Percentiles rank a stretch among this genome's conserved stretches.
phyloP scores from a whole-genome alignment of 1,284 basidiomycete genomes.

The Takashimella koratensis region DNA sequence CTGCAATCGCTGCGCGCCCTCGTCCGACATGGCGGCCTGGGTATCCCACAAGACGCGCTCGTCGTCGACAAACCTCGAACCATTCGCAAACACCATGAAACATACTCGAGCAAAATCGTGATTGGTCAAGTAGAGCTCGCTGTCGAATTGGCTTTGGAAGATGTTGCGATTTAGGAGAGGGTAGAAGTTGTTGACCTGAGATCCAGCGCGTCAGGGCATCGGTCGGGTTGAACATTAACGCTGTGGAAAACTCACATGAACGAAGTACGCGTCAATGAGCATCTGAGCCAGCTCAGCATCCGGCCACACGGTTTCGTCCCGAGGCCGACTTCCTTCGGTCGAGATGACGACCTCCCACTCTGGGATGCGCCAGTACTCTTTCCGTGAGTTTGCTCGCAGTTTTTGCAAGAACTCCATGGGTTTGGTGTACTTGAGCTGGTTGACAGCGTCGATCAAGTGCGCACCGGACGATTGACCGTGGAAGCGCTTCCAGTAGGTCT shows the following conservation, averaged over 20 bases:
- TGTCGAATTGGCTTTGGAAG: conserved; percentile 62
- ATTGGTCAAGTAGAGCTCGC: conserved; percentile 60
- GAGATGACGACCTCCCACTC: conserved; percentile 47
- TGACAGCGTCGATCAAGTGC: conserved; percentile 62
- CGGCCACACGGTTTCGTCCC: conserved; percentile 46
- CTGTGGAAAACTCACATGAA: conserved; percentile 22
- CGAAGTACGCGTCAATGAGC: conserved; percentile 70
- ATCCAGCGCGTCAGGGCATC: not conserved
- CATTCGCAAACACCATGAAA: conserved; percentile 70
- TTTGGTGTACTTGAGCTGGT: conserved; percentile 58
- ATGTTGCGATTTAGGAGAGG: conserved; percentile 75
- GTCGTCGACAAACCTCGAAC: conserved; percentile 64
- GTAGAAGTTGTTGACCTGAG: conserved; percentile 56
- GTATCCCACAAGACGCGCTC: conserved; percentile 56
- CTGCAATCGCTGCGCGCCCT: conserved; percentile 35
- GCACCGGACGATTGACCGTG: conserved; percentile 69
- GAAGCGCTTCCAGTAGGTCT: conserved; percentile 54
- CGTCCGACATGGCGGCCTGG: conserved; percentile 39
- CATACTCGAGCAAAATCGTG: conserved; percentile 64
- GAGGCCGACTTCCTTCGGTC: conserved; percentile 30
- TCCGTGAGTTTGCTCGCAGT: conserved; percentile 29
- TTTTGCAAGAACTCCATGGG: conserved; percentile 27
- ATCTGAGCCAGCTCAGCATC: conserved; percentile 56
- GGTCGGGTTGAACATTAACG: not conserved
- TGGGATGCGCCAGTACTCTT: conserved; percentile 46